Percentiles rank a stretch among this genome's conserved stretches.
phyloP scores from a whole-genome alignment of 2,329 filamentous ascomycete species.

The Polychaeton citri region DNA sequence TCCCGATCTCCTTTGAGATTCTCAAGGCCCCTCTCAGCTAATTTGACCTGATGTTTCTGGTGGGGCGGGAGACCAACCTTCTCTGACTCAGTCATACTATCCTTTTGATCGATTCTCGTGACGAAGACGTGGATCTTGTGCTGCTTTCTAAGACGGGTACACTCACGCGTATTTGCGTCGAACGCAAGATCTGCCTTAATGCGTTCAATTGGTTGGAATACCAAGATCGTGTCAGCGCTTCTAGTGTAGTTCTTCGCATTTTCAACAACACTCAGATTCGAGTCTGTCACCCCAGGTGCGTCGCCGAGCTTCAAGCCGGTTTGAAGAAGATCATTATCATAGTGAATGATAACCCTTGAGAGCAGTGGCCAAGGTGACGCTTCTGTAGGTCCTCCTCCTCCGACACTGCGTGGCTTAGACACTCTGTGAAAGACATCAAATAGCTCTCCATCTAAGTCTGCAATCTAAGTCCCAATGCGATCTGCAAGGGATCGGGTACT shows the following conservation, averaged over 20 bases:
- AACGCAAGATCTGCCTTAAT: conserved; percentile 3
- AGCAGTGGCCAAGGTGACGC: conserved; percentile 8
- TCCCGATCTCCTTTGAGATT: conserved; percentile 1
- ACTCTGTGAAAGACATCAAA: conserved; percentile 1
- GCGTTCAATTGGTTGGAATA: conserved; percentile 5
- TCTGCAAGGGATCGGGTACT: too few relatives aligned
- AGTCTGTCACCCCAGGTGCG: conserved; percentile 9
- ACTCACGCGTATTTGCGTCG: conserved; percentile 3
- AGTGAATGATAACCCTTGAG: conserved; percentile 4
- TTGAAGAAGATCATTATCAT: conserved; percentile 6
- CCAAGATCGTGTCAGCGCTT: conserved; percentile 4
- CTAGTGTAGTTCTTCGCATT: conserved; percentile 7
- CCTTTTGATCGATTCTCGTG: conserved; percentile 8
- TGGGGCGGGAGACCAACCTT: conserved; percentile 2
- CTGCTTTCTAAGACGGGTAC: conserved; percentile 6
- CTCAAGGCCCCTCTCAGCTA: conserved; percentile 2
- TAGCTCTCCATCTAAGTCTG: conserved; percentile 1
- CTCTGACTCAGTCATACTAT: not conserved
- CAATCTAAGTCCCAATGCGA: conserved; percentile 1
- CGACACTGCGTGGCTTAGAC: conserved; percentile 1
- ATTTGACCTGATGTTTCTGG: conserved; percentile 1
- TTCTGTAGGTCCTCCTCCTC: too few relatives aligned
- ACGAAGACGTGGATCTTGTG: conserved; percentile 3
- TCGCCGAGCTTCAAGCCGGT: conserved; percentile 9
- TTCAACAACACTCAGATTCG: conserved; percentile 7